Evolutionary conservation across 129 eudicot species (phyloP), one percentile per base, ranked within the genome.

Genomic region (Oenanthe sinensis): DNA sequence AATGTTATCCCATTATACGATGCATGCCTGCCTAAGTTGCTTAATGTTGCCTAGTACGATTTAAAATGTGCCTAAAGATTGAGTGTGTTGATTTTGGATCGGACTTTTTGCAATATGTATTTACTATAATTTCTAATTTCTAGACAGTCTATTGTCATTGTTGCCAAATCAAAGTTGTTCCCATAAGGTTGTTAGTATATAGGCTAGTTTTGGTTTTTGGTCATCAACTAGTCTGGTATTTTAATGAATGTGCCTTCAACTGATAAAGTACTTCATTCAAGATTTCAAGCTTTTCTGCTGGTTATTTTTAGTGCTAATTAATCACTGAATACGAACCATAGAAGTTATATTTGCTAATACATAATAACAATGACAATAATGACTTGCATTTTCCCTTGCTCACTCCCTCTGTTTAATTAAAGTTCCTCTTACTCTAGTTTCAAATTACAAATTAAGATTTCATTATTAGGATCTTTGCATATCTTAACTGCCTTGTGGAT

Each of bases 1-100:
- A 17, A 40, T 60, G 47, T 8, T 44, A n/a, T 22, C 52, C 6
- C 20, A 2, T 44, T 72, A 71, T 37, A 20, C 6, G 6, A 44
- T 72, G 22, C 76, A 42, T 42, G 47, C 10, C 54, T 72, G 76
- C 44, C 49, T n/a, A 24, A 43, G 76, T 72, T 40, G 52, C 52
- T 44, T 43, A 72, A 16, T n/a, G 6, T 71, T 71, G 30, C 50
- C 45, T 71, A 71, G 17, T 71, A 71, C 12, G 50, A 22, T 7
- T 72, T n/a, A 5, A 72, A 24, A 43, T 24, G 33, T 11, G 7
- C 76, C 26, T 26, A n/a, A 71, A 71, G 10, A 4, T 71, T 22
- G 28, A 17, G 20, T 12, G 14, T 19, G 26, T 10, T 71, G 49
- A 39, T 71, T 71, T 5, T 8, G 36, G 14, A 71, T 42, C 49